Evolutionary conservation across 805 yeast species (phyloP).

Genomic region (Cephaloascus albidus): DNA sequence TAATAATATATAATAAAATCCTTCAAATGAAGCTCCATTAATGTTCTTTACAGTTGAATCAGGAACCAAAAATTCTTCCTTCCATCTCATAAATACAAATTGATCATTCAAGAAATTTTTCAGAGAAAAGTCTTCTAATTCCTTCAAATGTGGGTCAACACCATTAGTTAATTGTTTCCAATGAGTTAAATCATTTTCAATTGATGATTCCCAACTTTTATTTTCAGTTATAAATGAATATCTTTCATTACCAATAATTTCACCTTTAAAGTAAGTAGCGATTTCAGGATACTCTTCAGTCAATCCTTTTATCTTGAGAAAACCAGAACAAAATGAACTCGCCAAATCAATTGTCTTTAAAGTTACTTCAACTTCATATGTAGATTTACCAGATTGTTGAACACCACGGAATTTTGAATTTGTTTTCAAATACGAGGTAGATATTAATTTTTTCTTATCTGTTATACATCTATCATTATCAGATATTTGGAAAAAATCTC

Average conservation of each 20-base stretch:
- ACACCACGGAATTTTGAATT: constrained; percentile 57
- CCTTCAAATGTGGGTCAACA: constrained; percentile 23
- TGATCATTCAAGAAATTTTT: constrained; percentile 7
- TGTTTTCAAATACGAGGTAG: constrained; percentile 46
- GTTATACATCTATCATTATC: too few relatives aligned
- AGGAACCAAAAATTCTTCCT: constrained; percentile 79
- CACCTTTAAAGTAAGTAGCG: constrained; percentile 67
- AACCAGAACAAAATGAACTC: constrained; percentile 43
- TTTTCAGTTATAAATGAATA: constrained; percentile 53
- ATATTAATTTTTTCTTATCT: constrained; percentile 9
- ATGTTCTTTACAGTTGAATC: constrained; percentile 58
- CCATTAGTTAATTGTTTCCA: constrained; percentile 38
- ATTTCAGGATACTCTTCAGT: constrained; percentile 54
- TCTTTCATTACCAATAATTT: constrained; percentile 47
- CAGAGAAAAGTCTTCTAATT: not conserved
- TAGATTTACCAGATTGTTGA: constrained; percentile 59
- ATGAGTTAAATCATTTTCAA: constrained; percentile 35
- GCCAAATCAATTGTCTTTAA: constrained; percentile 59
- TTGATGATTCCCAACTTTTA: constrained; percentile 43
- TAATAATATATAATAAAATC: constrained; percentile 82
- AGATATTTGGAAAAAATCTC: constrained; percentile 18
- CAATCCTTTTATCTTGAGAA: constrained; percentile 54
- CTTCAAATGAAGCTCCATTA: constrained; percentile 80
- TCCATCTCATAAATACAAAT: constrained; percentile 85
- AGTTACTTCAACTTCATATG: constrained; percentile 61